Percentiles rank a stretch among this genome's conserved stretches.
phyloP scores from a whole-genome alignment of 2,329 filamentous ascomycete genomes.

The Fusarium sp. region DNA sequence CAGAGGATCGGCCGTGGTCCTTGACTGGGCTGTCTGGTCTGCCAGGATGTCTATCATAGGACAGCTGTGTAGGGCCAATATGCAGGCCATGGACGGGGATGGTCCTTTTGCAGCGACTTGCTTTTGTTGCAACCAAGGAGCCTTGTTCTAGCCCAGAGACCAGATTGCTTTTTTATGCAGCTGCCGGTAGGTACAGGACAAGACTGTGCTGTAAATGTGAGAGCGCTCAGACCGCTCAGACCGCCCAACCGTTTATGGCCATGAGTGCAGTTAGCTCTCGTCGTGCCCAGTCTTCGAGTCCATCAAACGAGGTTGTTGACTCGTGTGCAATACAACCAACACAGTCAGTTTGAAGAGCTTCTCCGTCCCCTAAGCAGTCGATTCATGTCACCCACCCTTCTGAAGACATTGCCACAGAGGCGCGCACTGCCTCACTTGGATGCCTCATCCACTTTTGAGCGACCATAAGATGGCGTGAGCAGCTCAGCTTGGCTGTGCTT shows the following conservation, averaged over 20 bases:
- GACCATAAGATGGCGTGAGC: conserved; percentile 1
- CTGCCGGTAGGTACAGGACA: conserved; percentile 3
- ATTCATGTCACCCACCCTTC: conserved; percentile 7
- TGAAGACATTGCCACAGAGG: not conserved
- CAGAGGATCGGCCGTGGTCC: conserved; percentile 26
- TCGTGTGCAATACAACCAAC: conserved; percentile 15
- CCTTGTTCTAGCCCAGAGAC: conserved; percentile 7
- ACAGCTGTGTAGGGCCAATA: conserved; percentile 17
- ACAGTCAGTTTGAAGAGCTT: conserved; percentile 23
- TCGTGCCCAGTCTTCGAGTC: not conserved
- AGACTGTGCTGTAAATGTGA: conserved; percentile 2
- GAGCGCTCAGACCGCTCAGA: conserved; percentile 35
- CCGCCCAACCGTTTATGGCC: not conserved
- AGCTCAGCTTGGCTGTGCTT: not conserved
- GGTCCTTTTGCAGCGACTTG: conserved; percentile 40
- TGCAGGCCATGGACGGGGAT: conserved; percentile 34
- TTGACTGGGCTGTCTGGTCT: conserved; percentile 15
- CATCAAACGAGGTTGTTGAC: conserved; percentile 21
- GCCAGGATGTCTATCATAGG: conserved; percentile 14
- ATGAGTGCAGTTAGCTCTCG: conserved; percentile 2
- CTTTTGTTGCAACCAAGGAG: conserved; percentile 29
- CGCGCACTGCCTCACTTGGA: not conserved
- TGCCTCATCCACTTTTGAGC: not conserved
- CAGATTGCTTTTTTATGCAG: conserved; percentile 37
- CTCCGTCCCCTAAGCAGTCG: not conserved